Evolutionary conservation across 2,329 filamentous ascomycete species (phyloP).

Genomic region (Hymenoscyphus albidus): DNA sequence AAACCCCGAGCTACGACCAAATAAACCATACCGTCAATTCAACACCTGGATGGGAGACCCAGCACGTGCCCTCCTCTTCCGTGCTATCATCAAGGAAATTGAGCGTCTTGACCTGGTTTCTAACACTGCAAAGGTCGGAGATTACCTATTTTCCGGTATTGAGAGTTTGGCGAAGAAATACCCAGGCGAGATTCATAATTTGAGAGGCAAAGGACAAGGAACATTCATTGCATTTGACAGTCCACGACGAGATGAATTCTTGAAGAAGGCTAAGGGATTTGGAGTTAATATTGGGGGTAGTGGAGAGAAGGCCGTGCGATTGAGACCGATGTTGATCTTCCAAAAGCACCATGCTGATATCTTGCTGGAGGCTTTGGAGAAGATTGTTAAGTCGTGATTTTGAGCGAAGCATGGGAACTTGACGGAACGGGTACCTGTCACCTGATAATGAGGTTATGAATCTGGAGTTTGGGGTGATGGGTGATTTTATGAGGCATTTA

Average conservation of each 20-base stretch:
- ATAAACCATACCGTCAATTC: constrained; percentile 82
- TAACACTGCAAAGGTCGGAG: constrained; percentile 57
- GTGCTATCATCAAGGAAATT: constrained; percentile 73
- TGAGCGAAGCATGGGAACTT: no score
- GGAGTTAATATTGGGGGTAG: constrained; percentile 78
- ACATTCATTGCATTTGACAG: constrained; percentile 82
- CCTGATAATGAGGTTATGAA: no score
- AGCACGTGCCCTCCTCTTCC: constrained; percentile 71
- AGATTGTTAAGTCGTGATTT: constrained; percentile 33
- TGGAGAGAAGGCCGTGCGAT: constrained; percentile 63
- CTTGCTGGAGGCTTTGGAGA: constrained; percentile 73
- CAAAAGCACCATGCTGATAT: constrained; percentile 89
- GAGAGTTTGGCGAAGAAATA: constrained; percentile 60
- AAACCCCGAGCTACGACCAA: constrained; percentile 68
- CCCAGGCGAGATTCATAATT: constrained; percentile 66
- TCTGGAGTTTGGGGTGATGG: neutral
- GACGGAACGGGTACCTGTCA: no score
- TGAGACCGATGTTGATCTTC: constrained; percentile 80
- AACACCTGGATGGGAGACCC: constrained; percentile 89
- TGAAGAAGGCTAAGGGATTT: constrained; percentile 65
- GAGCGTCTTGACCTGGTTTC: constrained; percentile 64
- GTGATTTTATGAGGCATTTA: no score
- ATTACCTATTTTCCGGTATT: constrained; percentile 64
- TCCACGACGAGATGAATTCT: constrained; percentile 63
- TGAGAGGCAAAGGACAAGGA: constrained; percentile 71